Conservation (phyloP, 257 asterid species). For the Solanum chiquidenum region DNA sequence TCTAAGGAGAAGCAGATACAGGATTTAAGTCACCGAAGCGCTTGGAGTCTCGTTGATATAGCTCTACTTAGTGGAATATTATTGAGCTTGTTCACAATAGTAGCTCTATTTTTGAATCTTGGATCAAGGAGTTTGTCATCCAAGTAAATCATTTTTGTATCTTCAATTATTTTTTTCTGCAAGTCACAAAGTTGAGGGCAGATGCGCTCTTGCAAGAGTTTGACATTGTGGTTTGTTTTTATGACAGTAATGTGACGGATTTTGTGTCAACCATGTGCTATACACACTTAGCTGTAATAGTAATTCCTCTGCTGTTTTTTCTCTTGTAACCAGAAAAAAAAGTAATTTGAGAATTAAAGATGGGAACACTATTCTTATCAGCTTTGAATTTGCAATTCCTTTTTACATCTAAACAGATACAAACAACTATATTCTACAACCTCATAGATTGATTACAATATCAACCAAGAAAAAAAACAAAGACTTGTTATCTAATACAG, state of each 20-base stretch:
- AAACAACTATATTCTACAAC: not conserved
- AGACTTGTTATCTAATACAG: constrained; percentile 6
- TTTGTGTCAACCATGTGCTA: not conserved
- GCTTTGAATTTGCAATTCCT: not conserved
- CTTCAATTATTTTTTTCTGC: not conserved
- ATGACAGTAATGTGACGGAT: not conserved
- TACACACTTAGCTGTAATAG: not conserved
- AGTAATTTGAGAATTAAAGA: not conserved
- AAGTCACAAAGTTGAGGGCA: not conserved
- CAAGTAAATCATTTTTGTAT: not conserved
- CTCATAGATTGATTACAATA: not conserved
- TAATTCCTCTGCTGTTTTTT: not conserved
- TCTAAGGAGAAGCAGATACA: constrained; percentile 19
- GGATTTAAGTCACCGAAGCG: not conserved
- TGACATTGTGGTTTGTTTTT: not conserved
- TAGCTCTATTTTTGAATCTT: constrained; percentile 34
- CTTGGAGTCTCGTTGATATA: constrained; percentile 45
- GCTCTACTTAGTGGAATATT: constrained; percentile 51
- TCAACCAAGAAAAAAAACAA: not conserved
- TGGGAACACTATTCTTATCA: not conserved
- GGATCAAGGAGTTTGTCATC: constrained; percentile 19
- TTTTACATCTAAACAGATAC: constrained; percentile 4
- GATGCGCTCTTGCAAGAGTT: not conserved
- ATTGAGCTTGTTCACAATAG: constrained; percentile 43
- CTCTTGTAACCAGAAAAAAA: not conserved